Conservation (phyloP, 1,284 basidiomycete genomes). For the Malassezia slooffiae region DNA sequence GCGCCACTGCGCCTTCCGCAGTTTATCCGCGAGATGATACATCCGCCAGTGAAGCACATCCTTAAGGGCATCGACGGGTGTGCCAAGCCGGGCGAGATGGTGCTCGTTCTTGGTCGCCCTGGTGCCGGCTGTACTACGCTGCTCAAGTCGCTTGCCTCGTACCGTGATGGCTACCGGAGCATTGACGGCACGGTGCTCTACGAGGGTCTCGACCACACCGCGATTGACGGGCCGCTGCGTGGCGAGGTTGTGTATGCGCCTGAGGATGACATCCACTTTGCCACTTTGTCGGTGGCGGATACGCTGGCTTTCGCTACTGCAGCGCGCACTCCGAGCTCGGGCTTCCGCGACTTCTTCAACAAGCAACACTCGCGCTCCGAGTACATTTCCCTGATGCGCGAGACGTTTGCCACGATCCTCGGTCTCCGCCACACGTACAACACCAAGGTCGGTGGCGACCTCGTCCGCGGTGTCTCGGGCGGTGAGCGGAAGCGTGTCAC, state of each 20-base stretch:
- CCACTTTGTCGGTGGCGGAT: conserved; percentile 21
- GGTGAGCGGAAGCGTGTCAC: conserved; percentile 31
- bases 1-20: conserved; percentile 16
- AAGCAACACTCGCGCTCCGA: conserved; percentile 8
- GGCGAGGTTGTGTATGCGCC: conserved; percentile 22
- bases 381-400: conserved; percentile 21
- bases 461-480: conserved; percentile 26
- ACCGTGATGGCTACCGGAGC: conserved; percentile 15
- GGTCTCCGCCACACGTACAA: conserved; percentile 27
- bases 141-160: conserved; percentile 27
- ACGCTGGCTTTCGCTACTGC: conserved; percentile 26
- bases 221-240: conserved; percentile 20
- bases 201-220: conserved; percentile 22
- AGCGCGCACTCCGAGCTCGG: conserved; percentile 23
- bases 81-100: conserved; percentile 33
- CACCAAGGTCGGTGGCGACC: conserved; percentile 45
- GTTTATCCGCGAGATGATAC: conserved; percentile 16
- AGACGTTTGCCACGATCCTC: conserved; percentile 25
- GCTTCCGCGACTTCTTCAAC: conserved; percentile 12
- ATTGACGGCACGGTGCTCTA: conserved; percentile 24
- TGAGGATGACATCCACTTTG: conserved; percentile 23
- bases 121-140: conserved; percentile 31
- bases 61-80: conserved; percentile 23
- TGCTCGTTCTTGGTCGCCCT: conserved; percentile 35
- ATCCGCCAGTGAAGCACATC: conserved; percentile 29